Evolutionary conservation across 257 asterid genomes (phyloP), one percentile per base, ranked within the genome.

Genomic region (Voacanga thouarsii): DNA sequence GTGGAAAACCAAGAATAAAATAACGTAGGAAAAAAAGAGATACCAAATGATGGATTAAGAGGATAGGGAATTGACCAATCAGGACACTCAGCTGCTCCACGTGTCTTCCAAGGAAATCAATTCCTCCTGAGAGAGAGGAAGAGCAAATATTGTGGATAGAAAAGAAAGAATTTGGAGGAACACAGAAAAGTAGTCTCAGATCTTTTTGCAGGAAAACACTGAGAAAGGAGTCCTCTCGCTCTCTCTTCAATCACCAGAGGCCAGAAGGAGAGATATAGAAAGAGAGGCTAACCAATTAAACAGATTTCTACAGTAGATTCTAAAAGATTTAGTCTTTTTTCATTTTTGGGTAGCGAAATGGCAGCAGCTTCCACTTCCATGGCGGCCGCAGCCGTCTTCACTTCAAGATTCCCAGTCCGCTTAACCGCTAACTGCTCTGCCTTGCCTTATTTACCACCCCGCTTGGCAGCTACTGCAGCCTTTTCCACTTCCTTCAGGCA

Each of bases 351-450:
- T 82, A 57, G 83, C 75, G 81, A 74, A 83, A 80, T 82, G 89
- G 93, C 93, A 90, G 67, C 94, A 88, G 95, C 97, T 87, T 87
- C 95, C 86, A 87, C 94, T 84, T 93, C 95, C 64, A 92, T 90
- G 96, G 94, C 96, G 85, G 94, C 97, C 81, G 87, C 95, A 82
- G 93, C 94, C 90, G 90, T 89, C 69, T 86, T 89, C 82, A 64
- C 87, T 71, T 85, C 91, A 79, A 84, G 90, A 70, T 85, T 87
- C 71, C 89, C 91, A 19, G 84, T 86, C 71, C 71, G 82, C 60
- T 83, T 79, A 47, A 80, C 85, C 53, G 80, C 78, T 68, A 83
- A 74, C 49, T 85, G 88, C 89, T 81, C 90, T 63, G 87, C 90
- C 43, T 77, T 89, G 80, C 90, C 97, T 44, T 89, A 49, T 77